Evolutionary conservation across 148 eudicot genomes (phyloP).

Genomic region (Camellia lanceoleosa): DNA sequence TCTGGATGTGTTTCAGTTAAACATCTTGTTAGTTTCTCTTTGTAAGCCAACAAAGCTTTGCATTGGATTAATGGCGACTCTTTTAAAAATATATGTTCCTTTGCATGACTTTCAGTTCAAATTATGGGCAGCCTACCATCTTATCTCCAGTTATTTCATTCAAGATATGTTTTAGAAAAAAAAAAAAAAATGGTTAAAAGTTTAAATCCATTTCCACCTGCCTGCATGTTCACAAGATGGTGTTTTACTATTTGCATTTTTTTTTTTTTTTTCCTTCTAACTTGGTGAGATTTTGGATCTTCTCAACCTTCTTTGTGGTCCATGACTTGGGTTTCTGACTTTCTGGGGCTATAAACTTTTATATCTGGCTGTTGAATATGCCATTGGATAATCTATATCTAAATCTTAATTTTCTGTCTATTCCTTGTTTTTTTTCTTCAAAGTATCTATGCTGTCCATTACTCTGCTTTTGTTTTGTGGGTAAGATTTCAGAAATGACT

Average conservation of each 20-base stretch:
- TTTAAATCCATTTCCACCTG: slow-evolving; percentile 1
- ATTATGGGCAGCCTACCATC: neutral
- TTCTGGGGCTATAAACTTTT: neutral
- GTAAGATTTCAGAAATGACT: no score
- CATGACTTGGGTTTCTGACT: neutral
- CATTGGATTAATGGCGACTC: neutral
- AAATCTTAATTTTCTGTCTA: neutral
- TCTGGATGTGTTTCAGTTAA: neutral
- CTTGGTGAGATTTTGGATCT: neutral
- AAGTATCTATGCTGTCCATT: no score
- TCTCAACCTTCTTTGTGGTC: neutral
- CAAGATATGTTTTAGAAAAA: neutral
- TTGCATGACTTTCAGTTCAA: no score
- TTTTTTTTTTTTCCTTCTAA: neutral
- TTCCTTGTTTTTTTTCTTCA: neutral
- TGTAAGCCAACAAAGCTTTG: neutral
- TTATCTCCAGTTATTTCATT: slow-evolving; percentile 4
- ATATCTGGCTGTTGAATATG: neutral
- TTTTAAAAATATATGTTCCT: no score
- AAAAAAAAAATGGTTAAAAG: neutral
- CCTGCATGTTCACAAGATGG: slow-evolving; percentile 5
- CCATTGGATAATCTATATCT: neutral
- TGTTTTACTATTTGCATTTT: neutral
- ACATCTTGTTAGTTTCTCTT: slow-evolving; percentile 5
- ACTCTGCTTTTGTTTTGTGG: no score